phyloP scores from a whole-genome alignment of 2,329 filamentous ascomycete species.

The Aspergillus arachidicola region DNA sequence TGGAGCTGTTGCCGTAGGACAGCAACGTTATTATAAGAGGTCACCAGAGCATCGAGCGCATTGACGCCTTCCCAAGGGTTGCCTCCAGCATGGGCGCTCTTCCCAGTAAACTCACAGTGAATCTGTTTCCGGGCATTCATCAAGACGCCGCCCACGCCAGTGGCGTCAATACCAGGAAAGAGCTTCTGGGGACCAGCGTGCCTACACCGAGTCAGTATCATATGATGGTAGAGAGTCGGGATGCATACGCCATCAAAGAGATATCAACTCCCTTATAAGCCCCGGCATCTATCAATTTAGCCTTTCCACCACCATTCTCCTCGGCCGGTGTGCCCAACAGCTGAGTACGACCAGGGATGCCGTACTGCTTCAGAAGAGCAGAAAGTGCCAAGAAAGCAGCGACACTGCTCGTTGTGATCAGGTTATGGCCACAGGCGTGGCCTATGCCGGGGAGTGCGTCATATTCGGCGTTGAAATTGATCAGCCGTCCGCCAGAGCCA shows the following conservation, averaged over 20 bases:
- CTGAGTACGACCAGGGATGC: conserved; percentile 40
- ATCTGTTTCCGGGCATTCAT: conserved; percentile 41
- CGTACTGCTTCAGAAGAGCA: conserved; percentile 44
- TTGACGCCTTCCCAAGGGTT: conserved; percentile 64
- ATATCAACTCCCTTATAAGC: conserved; percentile 45
- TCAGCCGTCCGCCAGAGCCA: conserved; percentile 42
- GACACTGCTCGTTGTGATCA: conserved; percentile 40
- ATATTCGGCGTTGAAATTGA: conserved; percentile 48
- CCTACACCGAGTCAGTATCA: conserved; percentile 16
- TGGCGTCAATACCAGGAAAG: conserved; percentile 26
- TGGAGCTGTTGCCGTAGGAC: conserved; percentile 60
- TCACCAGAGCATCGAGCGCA: conserved; percentile 60
- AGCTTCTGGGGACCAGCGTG: conserved; percentile 29
- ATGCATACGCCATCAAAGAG: conserved; percentile 48
- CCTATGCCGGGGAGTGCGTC: conserved; percentile 45
- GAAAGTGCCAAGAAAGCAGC: conserved; percentile 51
- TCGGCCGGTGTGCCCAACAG: conserved; percentile 45
- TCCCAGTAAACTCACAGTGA: conserved; percentile 50
- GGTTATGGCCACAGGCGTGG: conserved; percentile 46
- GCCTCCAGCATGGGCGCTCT: conserved; percentile 59
- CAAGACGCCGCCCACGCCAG: conserved; percentile 30
- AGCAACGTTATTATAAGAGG: conserved; percentile 49
- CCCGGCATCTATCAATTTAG: conserved; percentile 46
- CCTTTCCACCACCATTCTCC: conserved; percentile 44
- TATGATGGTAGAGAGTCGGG: neutral